Base-by-base conservation (phyloP, 2,329 filamentous ascomycete species). In the Ustulina deusta region DNA sequence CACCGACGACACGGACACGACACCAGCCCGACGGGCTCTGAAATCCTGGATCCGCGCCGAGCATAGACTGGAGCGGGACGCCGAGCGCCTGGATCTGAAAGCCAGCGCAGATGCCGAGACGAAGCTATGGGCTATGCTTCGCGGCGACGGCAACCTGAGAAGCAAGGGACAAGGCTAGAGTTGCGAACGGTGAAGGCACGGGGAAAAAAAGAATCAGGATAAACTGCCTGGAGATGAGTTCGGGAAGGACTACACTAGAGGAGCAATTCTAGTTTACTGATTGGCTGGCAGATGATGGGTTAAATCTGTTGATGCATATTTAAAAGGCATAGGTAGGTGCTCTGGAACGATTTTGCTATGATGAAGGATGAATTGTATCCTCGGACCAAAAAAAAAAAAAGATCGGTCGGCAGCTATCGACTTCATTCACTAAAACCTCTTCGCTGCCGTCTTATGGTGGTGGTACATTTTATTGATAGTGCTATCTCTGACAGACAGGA, bases 21-120 rank as follows among this genome's bases (percentile, higher is more conserved):
- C 69, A 10, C 71, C 74, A 20, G 49, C 66, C 6, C 62, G 57
- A 27, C 63, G 71, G 7, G 68, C 61, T 15, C 40, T 74, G 2
- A 67, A 64, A 58, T 68, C 38, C 20, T 76, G 61, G 9, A 71
- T 78, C 42, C 62, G 63, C 25, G 63, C 63, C 5, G 76, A 78
- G 65, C 75, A 78, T 61, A 63, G 27, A 5, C 66, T 73, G 13
- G 75, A 77, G 63, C 71, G 67, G 17, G 71, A 72, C 6, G 75
- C 75, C 1, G 76, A 74, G 25, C 55, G 11, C 2, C 32, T 57
- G 3, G 77, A 79, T 44, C 34, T 49, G 2, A 65, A 58, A 20
- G 42, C 63, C 17, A 71, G 72, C 49, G 63, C 56, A 2, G 57
- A 63, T 6, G 77, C 77, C 48, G 75, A 79, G 69, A 63, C 63